Evolutionary conservation across 495 filamentous ascomycete genomes (phyloP), one percentile per base, ranked within the genome.

Genomic region (Penicillium macrosclerotiorum): DNA sequence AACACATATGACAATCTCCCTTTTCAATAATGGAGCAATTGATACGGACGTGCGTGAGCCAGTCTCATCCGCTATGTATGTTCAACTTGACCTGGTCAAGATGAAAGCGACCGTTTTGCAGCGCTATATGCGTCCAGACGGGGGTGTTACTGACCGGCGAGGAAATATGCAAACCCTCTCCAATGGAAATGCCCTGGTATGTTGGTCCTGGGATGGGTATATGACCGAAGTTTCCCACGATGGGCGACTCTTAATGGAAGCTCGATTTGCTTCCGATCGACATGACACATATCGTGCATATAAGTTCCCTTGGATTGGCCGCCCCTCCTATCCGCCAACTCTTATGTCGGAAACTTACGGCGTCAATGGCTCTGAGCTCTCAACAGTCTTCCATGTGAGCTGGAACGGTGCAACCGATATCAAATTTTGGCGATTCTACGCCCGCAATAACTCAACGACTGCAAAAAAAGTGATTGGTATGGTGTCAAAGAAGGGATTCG

Each of bases 111-210:
- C 54, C 29, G 24, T 58, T 42, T 48, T 51, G 18, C 30, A 55
- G 0, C 54, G 52, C 23, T 73, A 59, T 40, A 43, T 43, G 6
- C 59, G 63, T 62, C 73, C 61, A 62, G 46, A 54, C 37, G 25
- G 64, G 58, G 22, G 52, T 72, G 23, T 66, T 12, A 69, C 69
- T n/a, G 71, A 65, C 16, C 71, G 65, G 3, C 74, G 77, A 47
- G 78, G 78, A 7, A 76, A 71, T 41, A 66, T 73, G 17, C 78
- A 81, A 43, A 50, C 72, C 0, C 62, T 81, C 2, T 64, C 72
- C 0, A 50, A 54, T 24, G 69, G 69, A 11, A 75, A 77, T 35
- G 51, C 65, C 8, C 59, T 78, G 3, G 62, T 78, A 12, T 68
- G 70, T 32, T 80, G 74, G 75, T 69, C 71, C 6, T 64, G 61